Evolutionary conservation across 371 early-diverging fungal species (phyloP), one percentile per base, ranked within the genome.

Genomic region (Mortierella sp.): DNA sequence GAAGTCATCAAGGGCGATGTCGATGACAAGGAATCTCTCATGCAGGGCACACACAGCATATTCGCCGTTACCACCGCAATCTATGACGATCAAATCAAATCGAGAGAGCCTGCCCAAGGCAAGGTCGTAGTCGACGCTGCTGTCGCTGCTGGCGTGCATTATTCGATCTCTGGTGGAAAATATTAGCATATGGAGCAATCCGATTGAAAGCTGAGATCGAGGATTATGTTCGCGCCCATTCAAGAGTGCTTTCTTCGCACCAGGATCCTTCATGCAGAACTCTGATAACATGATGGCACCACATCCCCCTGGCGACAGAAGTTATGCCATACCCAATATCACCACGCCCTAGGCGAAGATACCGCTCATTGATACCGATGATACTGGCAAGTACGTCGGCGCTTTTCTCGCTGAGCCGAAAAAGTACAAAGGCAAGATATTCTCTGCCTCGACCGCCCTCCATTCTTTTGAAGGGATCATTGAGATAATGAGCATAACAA

Each of bases 361-460:
- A 29, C 64, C 64, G 3, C 51, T 57, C n/a, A 64, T 59, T 23
- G 64, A 63, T 40, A 28, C 26, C 32, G 37, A 10, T 5, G 64
- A 70, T 31, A 40, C 64, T 12, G 70, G 70, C 28, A 70, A 70
- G 53, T 70, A 40, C 23, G 64, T 70, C 6, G 68, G 68, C 12
- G 64, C 70, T 8, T 58, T 64, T 28, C 64, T 70, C 29, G 70
- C 64, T 22, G 64, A 70, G 17, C 71, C 71, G 10, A 65, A 70
- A 17, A 70, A 70, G 54, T 64, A 51, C 19, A 17, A 70, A n/a
- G 71, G 71, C 47, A 63, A 58, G 31, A 28, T 40, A 26, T 49
- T 70, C 7, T 35, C 59, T 15, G 65, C 64, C 8, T 64, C 71
- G 19, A 64, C 71, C 2, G 26, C 34, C 6, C 17, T 59, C 17